These are phyloP conservation scores for Myxozyma neotropica DNA, from an alignment of 805 yeast genomes.

Conservation along the genomic window DNA sequence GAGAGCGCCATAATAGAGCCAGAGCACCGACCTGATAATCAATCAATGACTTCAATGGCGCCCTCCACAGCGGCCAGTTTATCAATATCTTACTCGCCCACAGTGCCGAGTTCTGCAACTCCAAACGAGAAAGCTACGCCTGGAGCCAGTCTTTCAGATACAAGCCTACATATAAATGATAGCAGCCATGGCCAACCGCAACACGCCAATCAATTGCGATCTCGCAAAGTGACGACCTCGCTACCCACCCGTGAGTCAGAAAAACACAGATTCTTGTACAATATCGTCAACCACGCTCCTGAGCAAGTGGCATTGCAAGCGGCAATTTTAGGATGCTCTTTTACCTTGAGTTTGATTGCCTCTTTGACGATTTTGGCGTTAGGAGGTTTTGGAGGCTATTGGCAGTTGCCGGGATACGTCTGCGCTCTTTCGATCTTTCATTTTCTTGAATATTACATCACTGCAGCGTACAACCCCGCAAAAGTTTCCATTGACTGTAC, in stretches of 20 bases:
- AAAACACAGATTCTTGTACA: background rate
- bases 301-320: constrained; percentile 40
- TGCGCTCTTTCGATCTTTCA: constrained; percentile 66
- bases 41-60: background rate
- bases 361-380: constrained; percentile 18
- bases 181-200: no score
- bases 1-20: no score
- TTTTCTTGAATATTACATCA: constrained; percentile 75
- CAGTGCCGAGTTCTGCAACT: background rate
- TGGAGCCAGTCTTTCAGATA: background rate
- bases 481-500: constrained; percentile 64
- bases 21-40: background rate
- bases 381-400: constrained; percentile 11
- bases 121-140: background rate
- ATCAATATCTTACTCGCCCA: background rate
- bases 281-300: constrained; percentile 24
- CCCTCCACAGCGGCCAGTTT: background rate
- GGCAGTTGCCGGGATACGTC: constrained; percentile 53
- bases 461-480: constrained; percentile 70
- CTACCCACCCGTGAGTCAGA: background rate
- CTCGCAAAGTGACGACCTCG: background rate
- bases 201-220: background rate
- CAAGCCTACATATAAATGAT: background rate
- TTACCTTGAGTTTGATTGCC: constrained; percentile 29
- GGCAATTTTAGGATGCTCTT: constrained; percentile 39